phyloP scores from a whole-genome alignment of 306 rosid genomes.

The Pyrus bretschneideri region DNA sequence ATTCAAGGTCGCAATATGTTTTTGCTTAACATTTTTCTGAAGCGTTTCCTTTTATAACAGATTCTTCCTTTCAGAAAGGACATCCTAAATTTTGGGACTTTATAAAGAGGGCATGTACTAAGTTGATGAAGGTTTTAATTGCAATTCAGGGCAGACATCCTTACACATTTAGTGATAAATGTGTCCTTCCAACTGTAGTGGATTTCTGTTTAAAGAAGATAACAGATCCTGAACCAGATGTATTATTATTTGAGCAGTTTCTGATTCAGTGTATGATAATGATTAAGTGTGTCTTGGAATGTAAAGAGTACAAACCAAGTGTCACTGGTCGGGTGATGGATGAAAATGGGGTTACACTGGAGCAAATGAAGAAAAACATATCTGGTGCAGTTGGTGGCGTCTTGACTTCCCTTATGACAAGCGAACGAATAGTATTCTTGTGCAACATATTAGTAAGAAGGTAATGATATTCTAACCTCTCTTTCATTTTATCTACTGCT shows the following conservation, averaged over 20 bases:
- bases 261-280: conserved; percentile 93
- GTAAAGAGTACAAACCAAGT: conserved; percentile 90
- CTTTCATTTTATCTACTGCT: conserved; percentile 5
- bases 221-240: conserved; percentile 73
- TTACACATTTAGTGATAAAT: conserved; percentile 76
- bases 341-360: conserved; percentile 69
- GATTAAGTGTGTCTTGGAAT: conserved; percentile 84
- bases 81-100: conserved; percentile 77
- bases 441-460: conserved; percentile 79
- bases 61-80: conserved; percentile 68
- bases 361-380: conserved; percentile 76
- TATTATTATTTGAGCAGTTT: conserved; percentile 73
- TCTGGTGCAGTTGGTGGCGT: conserved; percentile 73
- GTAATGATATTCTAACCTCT: conserved; percentile 32
- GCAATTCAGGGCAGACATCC: conserved; percentile 90
- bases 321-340: conserved; percentile 82
- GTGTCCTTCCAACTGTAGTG: conserved; percentile 69
- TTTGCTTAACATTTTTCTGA: conserved; percentile 19
- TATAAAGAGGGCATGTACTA: conserved; percentile 69
- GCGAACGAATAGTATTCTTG: conserved; percentile 60
- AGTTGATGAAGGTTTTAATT: conserved; percentile 85
- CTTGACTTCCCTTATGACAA: conserved; percentile 74
- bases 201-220: conserved; percentile 84
- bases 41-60: conserved; percentile 39
- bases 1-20: not conserved